phyloP scores from a whole-genome alignment of 2,329 filamentous ascomycete genomes.

The Scedosporium aurantiacum region DNA sequence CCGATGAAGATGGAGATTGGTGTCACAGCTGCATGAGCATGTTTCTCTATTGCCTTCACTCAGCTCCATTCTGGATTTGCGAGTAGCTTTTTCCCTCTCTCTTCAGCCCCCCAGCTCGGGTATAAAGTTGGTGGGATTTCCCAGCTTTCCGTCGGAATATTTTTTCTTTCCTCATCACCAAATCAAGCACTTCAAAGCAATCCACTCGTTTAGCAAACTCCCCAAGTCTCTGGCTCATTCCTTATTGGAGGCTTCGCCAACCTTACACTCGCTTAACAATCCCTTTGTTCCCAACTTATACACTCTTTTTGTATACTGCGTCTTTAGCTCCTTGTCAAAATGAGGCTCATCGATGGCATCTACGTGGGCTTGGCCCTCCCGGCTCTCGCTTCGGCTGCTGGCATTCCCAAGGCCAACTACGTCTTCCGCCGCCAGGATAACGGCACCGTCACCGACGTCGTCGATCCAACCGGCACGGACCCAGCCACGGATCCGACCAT shows the following conservation, averaged over 20 bases:
- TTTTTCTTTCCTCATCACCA: neutral
- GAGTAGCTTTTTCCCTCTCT: neutral
- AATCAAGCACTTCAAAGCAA: neutral
- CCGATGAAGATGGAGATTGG: neutral
- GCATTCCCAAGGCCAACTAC: neutral
- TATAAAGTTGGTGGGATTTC: neutral
- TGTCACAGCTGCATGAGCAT: neutral
- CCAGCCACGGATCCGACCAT: neutral
- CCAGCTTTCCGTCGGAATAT: neutral
- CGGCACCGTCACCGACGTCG: neutral
- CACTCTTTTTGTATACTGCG: neutral
- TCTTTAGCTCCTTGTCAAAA: neutral
- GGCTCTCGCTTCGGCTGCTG: neutral
- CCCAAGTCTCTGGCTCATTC: neutral
- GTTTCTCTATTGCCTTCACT: neutral
- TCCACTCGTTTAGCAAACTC: neutral
- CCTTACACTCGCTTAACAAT: neutral
- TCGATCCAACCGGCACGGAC: neutral
- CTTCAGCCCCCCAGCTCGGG: neutral
- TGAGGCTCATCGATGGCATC: neutral
- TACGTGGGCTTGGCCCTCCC: neutral
- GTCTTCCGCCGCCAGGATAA: neutral
- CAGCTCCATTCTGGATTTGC: too few relatives aligned
- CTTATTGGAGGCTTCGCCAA: neutral
- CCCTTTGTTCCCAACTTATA: neutral